Evolutionary conservation across 768 basidiomycete genomes (phyloP).

Genomic region (Infundibulicybe gibba): DNA sequence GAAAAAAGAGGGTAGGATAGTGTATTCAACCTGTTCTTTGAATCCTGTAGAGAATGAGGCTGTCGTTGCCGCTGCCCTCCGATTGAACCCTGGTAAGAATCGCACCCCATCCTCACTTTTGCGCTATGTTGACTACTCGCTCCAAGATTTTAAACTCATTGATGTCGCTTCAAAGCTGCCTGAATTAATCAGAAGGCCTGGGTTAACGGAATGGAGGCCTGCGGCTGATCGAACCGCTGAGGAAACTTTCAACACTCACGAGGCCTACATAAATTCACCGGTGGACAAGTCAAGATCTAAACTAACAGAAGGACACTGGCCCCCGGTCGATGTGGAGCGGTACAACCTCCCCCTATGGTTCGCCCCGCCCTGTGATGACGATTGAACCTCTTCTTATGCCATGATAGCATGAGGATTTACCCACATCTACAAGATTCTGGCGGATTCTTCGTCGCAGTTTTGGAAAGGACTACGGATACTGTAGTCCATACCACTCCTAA

Average conservation of each 20-base stretch:
- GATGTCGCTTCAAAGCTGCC: constrained; percentile 75
- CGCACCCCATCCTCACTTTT: background rate
- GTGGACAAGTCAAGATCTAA: constrained; percentile 53
- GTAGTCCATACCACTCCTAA: constrained; percentile 4
- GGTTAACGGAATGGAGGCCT: constrained; percentile 77
- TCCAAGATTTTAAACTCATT: constrained; percentile 69
- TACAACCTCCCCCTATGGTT: constrained; percentile 76
- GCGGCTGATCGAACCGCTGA: constrained; percentile 52
- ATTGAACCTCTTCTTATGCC: background rate
- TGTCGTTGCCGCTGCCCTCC: constrained; percentile 83
- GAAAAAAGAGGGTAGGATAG: constrained; percentile 78
- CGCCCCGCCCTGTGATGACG: constrained; percentile 9
- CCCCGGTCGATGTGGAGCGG: constrained; percentile 57
- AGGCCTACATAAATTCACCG: constrained; percentile 50
- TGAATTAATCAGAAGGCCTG: constrained; percentile 69
- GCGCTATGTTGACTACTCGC: background rate
- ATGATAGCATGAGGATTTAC: constrained; percentile 76
- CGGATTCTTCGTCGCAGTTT: constrained; percentile 94
- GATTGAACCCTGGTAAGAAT: constrained; percentile 58
- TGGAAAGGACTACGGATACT: constrained; percentile 43
- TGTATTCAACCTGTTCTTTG: constrained; percentile 97
- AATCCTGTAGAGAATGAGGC: constrained; percentile 99
- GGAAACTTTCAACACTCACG: constrained; percentile 55
- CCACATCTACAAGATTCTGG: constrained; percentile 97
- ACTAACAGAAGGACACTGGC: constrained; percentile 76